Conservation (phyloP, 176 grass and related monocot genomes). For the Eremochloa ophiuroides region DNA sequence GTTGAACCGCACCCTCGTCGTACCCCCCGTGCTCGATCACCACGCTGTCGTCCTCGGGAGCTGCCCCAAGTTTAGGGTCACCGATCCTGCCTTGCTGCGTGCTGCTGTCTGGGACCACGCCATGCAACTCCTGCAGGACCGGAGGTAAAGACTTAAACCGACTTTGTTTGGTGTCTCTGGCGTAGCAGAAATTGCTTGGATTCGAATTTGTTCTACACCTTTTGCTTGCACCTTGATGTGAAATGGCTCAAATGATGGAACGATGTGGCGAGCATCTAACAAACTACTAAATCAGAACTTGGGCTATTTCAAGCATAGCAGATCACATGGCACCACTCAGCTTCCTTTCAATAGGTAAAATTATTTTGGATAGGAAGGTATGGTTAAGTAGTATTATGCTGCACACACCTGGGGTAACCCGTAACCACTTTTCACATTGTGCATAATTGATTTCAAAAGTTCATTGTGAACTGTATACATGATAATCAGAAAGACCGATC, state of each 20-base stretch:
- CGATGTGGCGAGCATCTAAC: not conserved
- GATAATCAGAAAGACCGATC: not conserved
- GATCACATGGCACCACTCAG: not conserved
- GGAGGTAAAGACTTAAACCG: conserved; percentile 41
- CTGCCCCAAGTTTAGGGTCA: conserved; percentile 90
- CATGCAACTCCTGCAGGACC: conserved; percentile 65
- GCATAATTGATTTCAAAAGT: not conserved
- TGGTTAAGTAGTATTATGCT: not conserved
- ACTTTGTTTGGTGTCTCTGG: not conserved
- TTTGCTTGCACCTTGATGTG: not conserved
- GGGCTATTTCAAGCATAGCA: not conserved
- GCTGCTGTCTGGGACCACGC: conserved; percentile 73
- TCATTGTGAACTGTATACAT: not conserved
- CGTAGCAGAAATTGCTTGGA: not conserved
- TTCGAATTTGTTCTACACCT: not conserved
- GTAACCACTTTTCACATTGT: not conserved
- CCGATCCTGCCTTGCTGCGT: conserved; percentile 55
- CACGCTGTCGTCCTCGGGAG: conserved; percentile 89
- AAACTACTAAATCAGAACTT: not conserved
- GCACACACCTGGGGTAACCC: not conserved
- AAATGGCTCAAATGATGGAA: not conserved
- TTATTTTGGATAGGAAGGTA: not conserved
- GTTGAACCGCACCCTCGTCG: conserved; percentile 84
- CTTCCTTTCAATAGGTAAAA: not conserved
- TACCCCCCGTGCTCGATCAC: conserved; percentile 89